Evolutionary conservation across 768 basidiomycete genomes (phyloP).

Genomic region (Russula vinacea): DNA sequence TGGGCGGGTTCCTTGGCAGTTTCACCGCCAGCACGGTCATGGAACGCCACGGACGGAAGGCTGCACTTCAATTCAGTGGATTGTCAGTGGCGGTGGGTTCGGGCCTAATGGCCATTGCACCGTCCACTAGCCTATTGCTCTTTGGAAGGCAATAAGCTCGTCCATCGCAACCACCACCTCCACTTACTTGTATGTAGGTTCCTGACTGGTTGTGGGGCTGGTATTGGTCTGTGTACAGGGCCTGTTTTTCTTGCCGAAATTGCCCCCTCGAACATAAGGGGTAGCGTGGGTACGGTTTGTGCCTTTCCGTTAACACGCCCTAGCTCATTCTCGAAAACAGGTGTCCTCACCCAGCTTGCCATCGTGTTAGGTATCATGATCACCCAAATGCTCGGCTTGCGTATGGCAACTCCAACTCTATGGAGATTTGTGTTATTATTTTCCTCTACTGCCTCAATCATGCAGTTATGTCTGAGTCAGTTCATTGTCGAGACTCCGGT

Average conservation of each 20-base stretch:
- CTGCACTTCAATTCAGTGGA: slow-evolving; percentile 60
- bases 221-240: slow-evolving; percentile 71
- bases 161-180: neutral
- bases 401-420: slow-evolving; percentile 60
- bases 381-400: slow-evolving; percentile 76
- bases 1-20: slow-evolving; percentile 84
- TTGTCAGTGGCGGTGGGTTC: slow-evolving; percentile 56
- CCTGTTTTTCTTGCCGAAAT: slow-evolving; percentile 87
- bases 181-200: slow-evolving; percentile 42
- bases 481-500: slow-evolving; percentile 68
- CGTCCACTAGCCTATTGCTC: slow-evolving; percentile 52
- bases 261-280: slow-evolving; percentile 70
- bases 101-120: slow-evolving; percentile 60
- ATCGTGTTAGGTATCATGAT: slow-evolving; percentile 85
- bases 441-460: slow-evolving; percentile 52
- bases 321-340: slow-evolving; percentile 37
- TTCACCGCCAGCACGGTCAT: slow-evolving; percentile 62
- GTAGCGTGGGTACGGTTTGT: slow-evolving; percentile 58
- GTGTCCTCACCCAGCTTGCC: slow-evolving; percentile 75
- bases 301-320: neutral
- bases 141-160: slow-evolving; percentile 58
- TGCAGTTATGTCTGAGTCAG: slow-evolving; percentile 55
- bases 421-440: slow-evolving; percentile 73
- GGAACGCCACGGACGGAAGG: slow-evolving; percentile 68
- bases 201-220: slow-evolving; percentile 66